Base-by-base conservation (phyloP, 75 land plant species). In the Cunninghamia lanceolata region DNA sequence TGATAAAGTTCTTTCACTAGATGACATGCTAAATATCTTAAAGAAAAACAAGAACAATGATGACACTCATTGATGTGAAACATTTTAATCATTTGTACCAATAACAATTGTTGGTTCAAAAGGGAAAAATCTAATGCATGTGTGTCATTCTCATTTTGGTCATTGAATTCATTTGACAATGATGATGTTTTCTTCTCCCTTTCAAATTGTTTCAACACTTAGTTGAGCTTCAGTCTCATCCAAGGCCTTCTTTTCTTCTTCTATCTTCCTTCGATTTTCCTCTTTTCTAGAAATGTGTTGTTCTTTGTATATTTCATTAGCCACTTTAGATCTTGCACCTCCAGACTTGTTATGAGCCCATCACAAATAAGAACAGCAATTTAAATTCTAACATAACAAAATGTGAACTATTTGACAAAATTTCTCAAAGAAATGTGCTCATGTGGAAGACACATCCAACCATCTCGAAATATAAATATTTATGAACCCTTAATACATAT, bases 111-210 rank as follows among this genome's bases (percentile, higher is more conserved):
- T 3, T 59, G 28, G 25, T 19, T 21, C 1, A 21, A 59, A 59
- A 3, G 79, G 40, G 15, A 30, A 25, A 30, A 76, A 34, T 45
- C 82, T 88, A 89, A 68, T 91, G 91, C 74, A 76, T 92, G 13
- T 93, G 89, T 56, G 89, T 87, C 96, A 97, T 96, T 91, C 93
- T 97, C 28, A 93, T 85, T 86, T 88, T 95, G 21, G 99, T 96
- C 95, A 93, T 94, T 47, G 95, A 81, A 93, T 95, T 97, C 89
- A 96, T 46, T 89, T 96, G 99, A 9, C 96, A 91, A 32, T 93
- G 88, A 16, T 95, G 95, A 13, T 96, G 85, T 97, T 97, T 82
- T 96, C 98, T 79, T 97, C 98, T 82, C 85, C 93, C 87, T 89
- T 96, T 80, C 95, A 93, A 35, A 96, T 35, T 43, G 91, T 91